phyloP scores from a whole-genome alignment of 495 filamentous ascomycete species.

The Antarctomyces pellizariae region DNA sequence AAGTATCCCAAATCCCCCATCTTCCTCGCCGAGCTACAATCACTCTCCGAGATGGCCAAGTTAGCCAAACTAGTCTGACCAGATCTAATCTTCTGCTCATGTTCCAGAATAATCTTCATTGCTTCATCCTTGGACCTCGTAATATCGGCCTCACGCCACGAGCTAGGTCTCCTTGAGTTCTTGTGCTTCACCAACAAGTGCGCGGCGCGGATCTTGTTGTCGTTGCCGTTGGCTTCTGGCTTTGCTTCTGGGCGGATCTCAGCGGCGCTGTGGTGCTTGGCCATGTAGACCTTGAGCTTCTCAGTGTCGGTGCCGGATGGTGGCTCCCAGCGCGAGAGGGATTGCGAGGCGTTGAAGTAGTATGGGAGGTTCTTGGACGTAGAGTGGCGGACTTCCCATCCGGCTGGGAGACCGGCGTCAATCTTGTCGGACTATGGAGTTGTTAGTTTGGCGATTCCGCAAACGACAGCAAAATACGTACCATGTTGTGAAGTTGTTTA shows the following conservation, averaged over 20 bases:
- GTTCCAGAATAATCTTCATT: constrained; percentile 41
- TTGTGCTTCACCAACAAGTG: constrained; percentile 86
- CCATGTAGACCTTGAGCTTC: constrained; percentile 84
- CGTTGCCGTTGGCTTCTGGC: constrained; percentile 16
- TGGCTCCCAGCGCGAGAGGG: constrained; percentile 84
- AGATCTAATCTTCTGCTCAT: constrained; percentile 48
- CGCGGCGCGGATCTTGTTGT: constrained; percentile 75
- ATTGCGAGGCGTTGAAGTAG: constrained; percentile 73
- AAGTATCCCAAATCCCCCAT: constrained; percentile 90
- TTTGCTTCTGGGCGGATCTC: constrained; percentile 22
- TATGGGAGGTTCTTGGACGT: constrained; percentile 96
- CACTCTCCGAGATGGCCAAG: constrained; percentile 68
- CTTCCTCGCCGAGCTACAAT: constrained; percentile 88
- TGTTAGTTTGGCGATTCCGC: too few relatives aligned
- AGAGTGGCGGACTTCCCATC: constrained; percentile 89
- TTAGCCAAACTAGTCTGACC: constrained; percentile 48
- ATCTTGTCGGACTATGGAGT: too few relatives aligned
- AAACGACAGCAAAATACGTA: too few relatives aligned
- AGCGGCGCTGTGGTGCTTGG: constrained; percentile 42
- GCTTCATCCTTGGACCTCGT: constrained; percentile 77
- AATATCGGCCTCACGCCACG: constrained; percentile 78
- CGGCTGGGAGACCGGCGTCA: constrained; percentile 60
- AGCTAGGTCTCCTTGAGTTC: constrained; percentile 65
- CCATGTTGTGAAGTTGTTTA: too few relatives aligned
- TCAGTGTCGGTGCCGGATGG: constrained; percentile 68